These are phyloP conservation scores for Neofusicoccum parvum DNA, from an alignment of 2,329 filamentous ascomycete species.

Conservation along the genomic window DNA sequence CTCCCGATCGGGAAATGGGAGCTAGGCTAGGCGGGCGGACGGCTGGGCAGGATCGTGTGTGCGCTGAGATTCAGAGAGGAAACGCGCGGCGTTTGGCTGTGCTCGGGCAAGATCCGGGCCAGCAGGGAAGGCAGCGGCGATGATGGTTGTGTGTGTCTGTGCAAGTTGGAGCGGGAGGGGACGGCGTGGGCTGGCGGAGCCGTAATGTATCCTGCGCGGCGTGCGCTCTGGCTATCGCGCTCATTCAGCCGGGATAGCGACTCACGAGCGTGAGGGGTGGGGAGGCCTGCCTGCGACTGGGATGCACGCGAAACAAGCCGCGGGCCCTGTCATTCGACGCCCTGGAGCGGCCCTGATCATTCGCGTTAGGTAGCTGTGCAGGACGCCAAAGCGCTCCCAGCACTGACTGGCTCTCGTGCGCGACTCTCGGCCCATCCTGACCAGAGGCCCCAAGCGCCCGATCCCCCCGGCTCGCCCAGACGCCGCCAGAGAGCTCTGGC, in stretches of 20 bases:
- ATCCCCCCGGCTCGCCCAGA: constrained; percentile 14
- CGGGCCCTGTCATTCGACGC: constrained; percentile 19
- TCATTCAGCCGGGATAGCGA: constrained; percentile 10
- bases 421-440: constrained; percentile 13
- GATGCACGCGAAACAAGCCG: constrained; percentile 18
- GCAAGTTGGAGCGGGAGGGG: neutral
- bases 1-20: constrained; percentile 11
- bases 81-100: constrained; percentile 19
- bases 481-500: constrained; percentile 13
- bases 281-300: constrained; percentile 15
- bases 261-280: constrained; percentile 15
- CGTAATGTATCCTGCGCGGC: constrained; percentile 7
- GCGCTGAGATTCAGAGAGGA: constrained; percentile 1
- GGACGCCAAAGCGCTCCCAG: constrained; percentile 2
- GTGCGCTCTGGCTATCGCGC: constrained; percentile 5
- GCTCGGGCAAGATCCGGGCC: constrained; percentile 18
- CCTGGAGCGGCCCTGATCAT: constrained; percentile 9
- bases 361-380: constrained; percentile 21
- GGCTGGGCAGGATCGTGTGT: constrained; percentile 18
- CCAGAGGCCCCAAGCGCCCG: constrained; percentile 15
- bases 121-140: constrained; percentile 13
- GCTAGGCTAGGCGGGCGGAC: neutral
- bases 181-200: constrained; percentile 18
- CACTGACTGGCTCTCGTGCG: constrained; percentile 13
- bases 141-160: constrained; percentile 18